Conservation (phyloP, 139 green algal species). For the Trebouxia sp. region DNA sequence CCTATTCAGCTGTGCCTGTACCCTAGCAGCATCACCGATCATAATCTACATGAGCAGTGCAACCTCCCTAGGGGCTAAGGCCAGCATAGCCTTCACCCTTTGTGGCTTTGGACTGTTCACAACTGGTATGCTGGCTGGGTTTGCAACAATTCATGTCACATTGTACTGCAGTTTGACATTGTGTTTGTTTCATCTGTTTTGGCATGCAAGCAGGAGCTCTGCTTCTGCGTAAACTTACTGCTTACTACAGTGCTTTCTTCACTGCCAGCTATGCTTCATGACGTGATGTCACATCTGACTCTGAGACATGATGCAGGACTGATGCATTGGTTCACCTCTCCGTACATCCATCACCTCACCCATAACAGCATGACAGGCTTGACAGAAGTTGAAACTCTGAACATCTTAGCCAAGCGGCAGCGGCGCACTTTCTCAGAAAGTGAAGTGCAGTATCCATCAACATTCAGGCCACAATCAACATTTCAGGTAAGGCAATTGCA, state of each 20-base stretch:
- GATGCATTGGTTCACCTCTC: conserved; percentile 52
- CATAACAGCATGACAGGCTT: not conserved
- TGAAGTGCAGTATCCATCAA: conserved; percentile 37
- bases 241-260: not conserved
- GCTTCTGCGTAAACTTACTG: not conserved
- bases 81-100: conserved; percentile 44
- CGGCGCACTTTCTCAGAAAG: conserved; percentile 19
- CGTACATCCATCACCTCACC: conserved; percentile 37
- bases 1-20: conserved; percentile 52
- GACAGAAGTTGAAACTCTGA: conserved; percentile 35
- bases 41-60: conserved; percentile 37
- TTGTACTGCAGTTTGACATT: no score
- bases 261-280: not conserved
- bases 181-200: no score
- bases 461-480: conserved; percentile 46
- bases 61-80: conserved; percentile 40
- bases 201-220: no score
- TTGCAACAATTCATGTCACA: no score
- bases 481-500: conserved; percentile 34
- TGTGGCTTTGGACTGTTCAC: conserved; percentile 53
- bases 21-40: conserved; percentile 42
- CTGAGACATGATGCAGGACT: conserved; percentile 36
- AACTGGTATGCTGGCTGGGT: conserved; percentile 41
- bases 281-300: no score
- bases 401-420: conserved; percentile 34